Conservation (phyloP, 1,139 yeast genomes). For the Arxiozyma heterogenica region DNA sequence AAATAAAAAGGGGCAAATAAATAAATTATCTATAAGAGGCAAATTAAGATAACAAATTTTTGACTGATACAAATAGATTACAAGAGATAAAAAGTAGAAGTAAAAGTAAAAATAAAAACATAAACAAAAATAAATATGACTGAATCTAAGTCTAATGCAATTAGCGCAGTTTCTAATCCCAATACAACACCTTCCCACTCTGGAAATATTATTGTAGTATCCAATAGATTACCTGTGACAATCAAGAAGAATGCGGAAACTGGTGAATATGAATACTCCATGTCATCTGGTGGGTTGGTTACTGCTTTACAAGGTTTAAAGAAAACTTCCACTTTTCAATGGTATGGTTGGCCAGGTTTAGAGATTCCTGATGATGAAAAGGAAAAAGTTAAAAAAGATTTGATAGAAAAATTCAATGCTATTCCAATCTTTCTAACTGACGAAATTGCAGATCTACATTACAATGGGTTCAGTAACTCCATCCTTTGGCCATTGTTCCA, state of each 20-base stretch:
- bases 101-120: too few relatives aligned
- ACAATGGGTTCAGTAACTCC: conserved; percentile 87
- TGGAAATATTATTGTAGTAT: conserved; percentile 81
- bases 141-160: not conserved
- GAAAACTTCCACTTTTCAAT: conserved; percentile 76
- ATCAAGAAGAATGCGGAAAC: conserved; percentile 49
- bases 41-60: too few relatives aligned
- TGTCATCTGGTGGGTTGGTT: conserved; percentile 97
- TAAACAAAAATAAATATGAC: not conserved
- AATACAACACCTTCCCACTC: conserved; percentile 6
- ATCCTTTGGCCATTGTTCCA: conserved; percentile 98
- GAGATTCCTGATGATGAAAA: conserved; percentile 77
- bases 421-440: conserved; percentile 84
- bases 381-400: conserved; percentile 55
- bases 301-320: conserved; percentile 91
- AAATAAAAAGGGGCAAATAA: too few relatives aligned
- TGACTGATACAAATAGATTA: not conserved
- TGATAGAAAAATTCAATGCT: conserved; percentile 73
- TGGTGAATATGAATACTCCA: conserved; percentile 64
- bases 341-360: conserved; percentile 98
- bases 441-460: conserved; percentile 87
- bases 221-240: conserved; percentile 92
- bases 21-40: not conserved
- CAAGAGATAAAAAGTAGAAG: not conserved
- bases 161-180: not conserved